Evolutionary conservation across 768 basidiomycete genomes (phyloP).

Genomic region (Hirschioporus abietinus): DNA sequence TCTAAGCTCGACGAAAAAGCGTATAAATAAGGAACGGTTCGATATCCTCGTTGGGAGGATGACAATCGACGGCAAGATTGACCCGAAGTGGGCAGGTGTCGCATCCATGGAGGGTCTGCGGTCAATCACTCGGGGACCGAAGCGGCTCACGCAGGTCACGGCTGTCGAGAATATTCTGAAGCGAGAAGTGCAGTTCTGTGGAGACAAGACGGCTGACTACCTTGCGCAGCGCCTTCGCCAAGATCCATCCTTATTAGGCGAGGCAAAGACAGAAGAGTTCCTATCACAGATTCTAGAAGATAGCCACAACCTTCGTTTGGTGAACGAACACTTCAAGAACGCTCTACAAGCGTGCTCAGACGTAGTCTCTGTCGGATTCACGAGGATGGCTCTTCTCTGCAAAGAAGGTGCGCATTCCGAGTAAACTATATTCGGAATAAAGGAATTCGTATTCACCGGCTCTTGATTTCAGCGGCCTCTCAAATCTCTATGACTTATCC

Average conservation of each 20-base stretch:
- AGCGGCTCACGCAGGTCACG: not conserved
- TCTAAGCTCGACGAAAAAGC: not conserved
- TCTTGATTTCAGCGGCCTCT: not conserved
- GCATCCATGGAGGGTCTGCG: not conserved
- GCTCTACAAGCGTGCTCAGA: not conserved
- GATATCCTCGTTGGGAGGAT: not conserved
- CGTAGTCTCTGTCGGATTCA: not conserved
- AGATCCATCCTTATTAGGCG: not conserved
- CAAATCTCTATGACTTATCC: not conserved
- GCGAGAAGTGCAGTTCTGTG: not conserved
- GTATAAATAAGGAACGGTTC: not conserved
- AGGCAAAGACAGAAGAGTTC: not conserved
- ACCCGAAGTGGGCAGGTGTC: not conserved
- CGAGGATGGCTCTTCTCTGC: not conserved
- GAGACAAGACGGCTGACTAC: not conserved
- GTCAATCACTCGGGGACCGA: not conserved
- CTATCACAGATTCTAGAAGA: not conserved
- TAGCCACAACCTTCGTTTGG: not conserved
- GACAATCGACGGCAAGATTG: not conserved
- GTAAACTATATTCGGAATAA: not conserved
- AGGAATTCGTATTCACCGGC: not conserved
- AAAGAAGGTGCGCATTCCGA: not conserved
- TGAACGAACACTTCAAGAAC: not conserved
- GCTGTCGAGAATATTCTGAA: not conserved
- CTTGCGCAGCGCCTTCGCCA: not conserved